Conservation (phyloP, 148 eudicot genomes). For the Talinum fruticosum region DNA sequence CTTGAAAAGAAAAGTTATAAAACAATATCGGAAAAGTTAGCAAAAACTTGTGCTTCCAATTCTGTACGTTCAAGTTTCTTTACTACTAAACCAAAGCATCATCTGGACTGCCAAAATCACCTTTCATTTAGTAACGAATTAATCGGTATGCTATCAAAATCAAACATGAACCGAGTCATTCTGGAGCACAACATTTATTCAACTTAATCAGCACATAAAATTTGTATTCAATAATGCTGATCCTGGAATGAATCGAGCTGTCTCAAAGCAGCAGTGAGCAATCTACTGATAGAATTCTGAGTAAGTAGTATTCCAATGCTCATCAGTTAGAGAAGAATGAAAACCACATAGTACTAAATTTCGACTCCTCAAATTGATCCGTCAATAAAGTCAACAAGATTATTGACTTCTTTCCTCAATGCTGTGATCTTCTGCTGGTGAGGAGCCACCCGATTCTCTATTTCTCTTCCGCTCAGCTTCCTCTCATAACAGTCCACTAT, state of each 20-base stretch:
- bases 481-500: constrained; percentile 82
- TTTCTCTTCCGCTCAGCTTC: constrained; percentile 68
- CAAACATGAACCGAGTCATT: neutral
- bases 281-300: constrained; percentile 3
- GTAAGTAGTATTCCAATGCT: neutral
- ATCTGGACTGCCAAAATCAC: neutral
- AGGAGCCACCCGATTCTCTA: constrained; percentile 72
- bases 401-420: constrained; percentile 86
- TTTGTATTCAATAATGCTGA: constrained; percentile 11
- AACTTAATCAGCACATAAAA: neutral
- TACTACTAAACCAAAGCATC: neutral
- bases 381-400: constrained; percentile 73
- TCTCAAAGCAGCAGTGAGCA: neutral
- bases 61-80: neutral
- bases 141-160: neutral
- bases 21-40: no score
- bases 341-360: neutral
- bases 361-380: constrained; percentile 43
- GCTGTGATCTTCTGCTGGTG: constrained; percentile 71
- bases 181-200: neutral
- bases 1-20: no score
- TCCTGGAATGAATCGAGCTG: constrained; percentile 16
- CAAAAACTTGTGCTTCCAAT: neutral
- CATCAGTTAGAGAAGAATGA: neutral
- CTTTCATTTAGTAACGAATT: no score